Conservation (phyloP, 2,329 filamentous ascomycete genomes). For the Penicillium sp. region DNA sequence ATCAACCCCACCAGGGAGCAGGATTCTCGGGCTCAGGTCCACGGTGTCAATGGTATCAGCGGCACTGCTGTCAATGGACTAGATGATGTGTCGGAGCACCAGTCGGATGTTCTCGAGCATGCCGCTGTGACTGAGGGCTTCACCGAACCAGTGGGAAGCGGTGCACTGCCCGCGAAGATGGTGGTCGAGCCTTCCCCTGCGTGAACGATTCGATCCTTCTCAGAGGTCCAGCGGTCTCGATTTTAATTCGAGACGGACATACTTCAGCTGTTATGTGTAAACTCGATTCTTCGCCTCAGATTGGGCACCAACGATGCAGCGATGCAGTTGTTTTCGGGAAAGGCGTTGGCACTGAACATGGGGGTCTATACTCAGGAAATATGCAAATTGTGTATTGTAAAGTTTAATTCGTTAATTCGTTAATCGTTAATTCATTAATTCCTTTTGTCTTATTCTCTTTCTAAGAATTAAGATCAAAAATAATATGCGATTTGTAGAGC, state of each 20-base stretch:
- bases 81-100: constrained; percentile 5
- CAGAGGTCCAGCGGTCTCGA: background rate
- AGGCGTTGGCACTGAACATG: constrained; percentile 5
- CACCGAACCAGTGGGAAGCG: constrained; percentile 12
- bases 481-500: background rate
- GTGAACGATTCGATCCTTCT: background rate
- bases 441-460: background rate
- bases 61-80: background rate
- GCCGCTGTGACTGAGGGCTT: constrained; percentile 1
- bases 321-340: constrained; percentile 3
- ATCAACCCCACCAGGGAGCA: constrained; percentile 51
- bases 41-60: background rate
- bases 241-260: constrained; percentile 9
- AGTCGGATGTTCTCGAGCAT: constrained; percentile 8
- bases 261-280: constrained; percentile 13
- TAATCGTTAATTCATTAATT: background rate
- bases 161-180: constrained; percentile 15
- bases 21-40: background rate
- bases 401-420: constrained; percentile 1
- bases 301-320: constrained; percentile 8
- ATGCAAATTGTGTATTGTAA: constrained; percentile 13
- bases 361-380: constrained; percentile 10
- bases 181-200: constrained; percentile 13
- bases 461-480: background rate
- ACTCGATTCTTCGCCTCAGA: background rate